phyloP scores from a whole-genome alignment of 177 flowering plant genomes.

The Vitis hybrid region DNA sequence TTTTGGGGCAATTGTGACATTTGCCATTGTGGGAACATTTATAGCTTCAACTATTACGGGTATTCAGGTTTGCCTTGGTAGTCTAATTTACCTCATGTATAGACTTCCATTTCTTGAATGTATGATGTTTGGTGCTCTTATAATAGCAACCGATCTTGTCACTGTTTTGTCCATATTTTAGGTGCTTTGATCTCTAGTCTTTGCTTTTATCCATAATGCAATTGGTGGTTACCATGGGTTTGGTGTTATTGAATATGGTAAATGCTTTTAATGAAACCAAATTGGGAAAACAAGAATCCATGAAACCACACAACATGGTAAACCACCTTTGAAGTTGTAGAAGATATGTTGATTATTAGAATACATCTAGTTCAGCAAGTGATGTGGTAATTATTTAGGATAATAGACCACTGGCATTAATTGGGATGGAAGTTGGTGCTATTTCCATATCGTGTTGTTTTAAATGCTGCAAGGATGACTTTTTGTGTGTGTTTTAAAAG shows the following conservation, averaged over 20 bases:
- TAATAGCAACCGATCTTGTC: slow-evolving; percentile 98
- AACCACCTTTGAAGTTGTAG: neutral
- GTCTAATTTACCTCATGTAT: slow-evolving; percentile 74
- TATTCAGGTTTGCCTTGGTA: slow-evolving; percentile 89
- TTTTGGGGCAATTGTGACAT: slow-evolving; percentile 95
- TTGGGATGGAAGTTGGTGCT: too few species aligned
- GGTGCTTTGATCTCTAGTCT: slow-evolving; percentile 31
- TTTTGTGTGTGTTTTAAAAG: too few species aligned
- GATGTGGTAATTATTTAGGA: too few species aligned
- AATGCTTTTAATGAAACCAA: neutral
- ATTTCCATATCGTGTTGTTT: too few species aligned
- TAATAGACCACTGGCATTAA: too few species aligned
- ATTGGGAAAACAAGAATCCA: neutral
- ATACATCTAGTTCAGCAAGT: too few species aligned
- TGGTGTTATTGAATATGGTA: neutral
- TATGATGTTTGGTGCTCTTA: slow-evolving; percentile 97
- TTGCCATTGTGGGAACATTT: slow-evolving; percentile 93
- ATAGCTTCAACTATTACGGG: slow-evolving; percentile 89
- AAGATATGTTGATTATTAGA: neutral
- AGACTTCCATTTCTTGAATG: slow-evolving; percentile 91
- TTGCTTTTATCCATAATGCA: neutral
- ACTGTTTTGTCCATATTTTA: slow-evolving; percentile 96
- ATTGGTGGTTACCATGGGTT: neutral
- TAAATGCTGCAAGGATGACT: too few species aligned
- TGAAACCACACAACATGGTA: neutral